Evolutionary conservation across 2,329 filamentous ascomycete genomes (phyloP).

Genomic region (Berkeleyomyces basicola): DNA sequence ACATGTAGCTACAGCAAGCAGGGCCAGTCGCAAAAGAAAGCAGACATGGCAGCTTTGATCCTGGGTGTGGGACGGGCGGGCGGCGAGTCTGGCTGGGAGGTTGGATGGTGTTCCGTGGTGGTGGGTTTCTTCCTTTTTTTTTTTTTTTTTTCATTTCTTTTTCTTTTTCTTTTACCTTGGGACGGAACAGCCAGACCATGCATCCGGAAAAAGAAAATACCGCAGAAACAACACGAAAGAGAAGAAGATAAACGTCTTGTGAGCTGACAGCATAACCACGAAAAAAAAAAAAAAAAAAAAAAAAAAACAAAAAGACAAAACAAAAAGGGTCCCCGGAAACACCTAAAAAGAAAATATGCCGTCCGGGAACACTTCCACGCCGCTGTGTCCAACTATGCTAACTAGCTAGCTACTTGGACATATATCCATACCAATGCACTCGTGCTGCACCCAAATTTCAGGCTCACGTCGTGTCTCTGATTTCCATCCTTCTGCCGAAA

Average conservation of each 20-base stretch:
- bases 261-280: background rate
- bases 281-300: too few relatives aligned
- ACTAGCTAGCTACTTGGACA: too few relatives aligned
- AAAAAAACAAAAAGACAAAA: background rate
- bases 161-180: background rate
- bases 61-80: too few relatives aligned
- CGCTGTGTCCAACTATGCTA: background rate
- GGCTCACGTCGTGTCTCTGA: background rate
- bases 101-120: too few relatives aligned
- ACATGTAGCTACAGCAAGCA: too few relatives aligned
- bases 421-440: background rate
- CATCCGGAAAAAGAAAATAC: background rate
- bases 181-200: background rate
- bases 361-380: background rate
- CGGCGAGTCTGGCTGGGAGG: too few relatives aligned
- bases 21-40: too few relatives aligned
- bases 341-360: background rate
- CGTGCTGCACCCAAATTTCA: background rate
- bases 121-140: too few relatives aligned
- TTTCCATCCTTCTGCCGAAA: background rate
- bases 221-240: background rate
- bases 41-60: too few relatives aligned
- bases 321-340: background rate
- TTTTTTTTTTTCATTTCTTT: too few relatives aligned
- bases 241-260: background rate